phyloP scores from a whole-genome alignment of 1,284 basidiomycete genomes.

The Apiotrichum laibachii region DNA sequence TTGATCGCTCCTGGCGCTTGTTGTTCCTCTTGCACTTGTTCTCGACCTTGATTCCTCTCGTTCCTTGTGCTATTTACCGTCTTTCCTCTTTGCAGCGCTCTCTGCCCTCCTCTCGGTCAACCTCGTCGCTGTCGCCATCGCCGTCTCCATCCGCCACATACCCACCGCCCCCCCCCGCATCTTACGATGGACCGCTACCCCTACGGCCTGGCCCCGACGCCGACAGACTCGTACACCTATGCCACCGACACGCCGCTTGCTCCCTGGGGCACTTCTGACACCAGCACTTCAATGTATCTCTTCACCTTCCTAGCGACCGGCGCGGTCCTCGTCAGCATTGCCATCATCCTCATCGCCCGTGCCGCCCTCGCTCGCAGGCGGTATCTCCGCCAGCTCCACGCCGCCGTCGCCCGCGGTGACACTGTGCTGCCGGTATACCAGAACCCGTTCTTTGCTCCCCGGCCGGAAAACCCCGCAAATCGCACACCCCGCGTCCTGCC shows the following conservation, averaged over 20 bases:
- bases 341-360: slow-evolving; percentile 39
- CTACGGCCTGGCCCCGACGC: neutral
- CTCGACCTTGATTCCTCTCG: too few relatives aligned
- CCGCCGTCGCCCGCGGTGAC: slow-evolving; percentile 41
- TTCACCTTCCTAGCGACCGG: slow-evolving; percentile 51
- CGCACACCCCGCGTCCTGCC: slow-evolving; percentile 30
- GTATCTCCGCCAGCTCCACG: slow-evolving; percentile 38
- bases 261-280: neutral
- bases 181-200: neutral
- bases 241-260: neutral
- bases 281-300: slow-evolving; percentile 42
- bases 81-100: too few relatives aligned
- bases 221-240: neutral
- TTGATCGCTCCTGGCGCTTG: too few relatives aligned
- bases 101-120: too few relatives aligned
- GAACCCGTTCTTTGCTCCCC: slow-evolving; percentile 11
- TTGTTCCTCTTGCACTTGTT: too few relatives aligned
- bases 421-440: slow-evolving; percentile 28
- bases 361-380: slow-evolving; percentile 42
- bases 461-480: neutral
- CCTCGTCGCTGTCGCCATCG: too few relatives aligned
- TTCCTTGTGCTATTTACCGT: too few relatives aligned
- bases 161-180: neutral
- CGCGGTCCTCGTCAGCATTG: slow-evolving; percentile 42
- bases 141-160: too few relatives aligned